A percentile compares a stretch with the other conserved stretches of the same genome.
phyloP scores from a whole-genome alignment of 208 protist genomes.

The Angomonas desouzai region DNA sequence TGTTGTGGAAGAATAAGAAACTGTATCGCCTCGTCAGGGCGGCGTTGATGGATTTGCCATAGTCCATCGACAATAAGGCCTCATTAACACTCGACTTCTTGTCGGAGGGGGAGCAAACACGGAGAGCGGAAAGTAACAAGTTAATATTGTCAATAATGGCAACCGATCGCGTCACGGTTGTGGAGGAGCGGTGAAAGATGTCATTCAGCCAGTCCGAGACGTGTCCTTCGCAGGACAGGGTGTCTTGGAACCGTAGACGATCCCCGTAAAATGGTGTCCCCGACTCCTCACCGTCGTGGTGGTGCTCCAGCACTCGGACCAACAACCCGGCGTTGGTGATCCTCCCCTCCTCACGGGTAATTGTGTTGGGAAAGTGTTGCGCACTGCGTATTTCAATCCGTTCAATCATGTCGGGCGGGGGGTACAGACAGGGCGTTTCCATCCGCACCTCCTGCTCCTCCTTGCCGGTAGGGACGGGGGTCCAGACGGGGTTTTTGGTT shows the following conservation, averaged over 20 bases:
- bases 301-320: conserved; percentile 42
- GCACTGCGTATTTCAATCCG: conserved; percentile 66
- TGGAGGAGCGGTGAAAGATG: conserved; percentile 40
- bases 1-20: conserved; percentile 30
- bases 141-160: conserved; percentile 62
- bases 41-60: conserved; percentile 33
- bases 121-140: conserved; percentile 23
- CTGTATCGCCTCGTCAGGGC: conserved; percentile 48
- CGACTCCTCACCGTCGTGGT: conserved; percentile 9
- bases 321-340: conserved; percentile 38
- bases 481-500: conserved; percentile 3
- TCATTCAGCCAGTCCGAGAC: conserved; percentile 56
- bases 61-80: conserved; percentile 45
- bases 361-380: conserved; percentile 52
- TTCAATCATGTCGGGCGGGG: conserved; percentile 54
- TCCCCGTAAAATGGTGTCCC: conserved; percentile 19
- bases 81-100: conserved; percentile 13
- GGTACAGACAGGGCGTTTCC: conserved; percentile 72
- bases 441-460: conserved; percentile 47
- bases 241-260: conserved; percentile 17
- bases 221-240: conserved; percentile 30
- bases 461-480: conserved; percentile 21
- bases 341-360: conserved; percentile 7
- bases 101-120: not conserved
- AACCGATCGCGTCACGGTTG: conserved; percentile 24